Evolutionary conservation across 257 asterid genomes (phyloP), one percentile per base, ranked within the genome.

Genomic region (Prunella vulgaris): DNA sequence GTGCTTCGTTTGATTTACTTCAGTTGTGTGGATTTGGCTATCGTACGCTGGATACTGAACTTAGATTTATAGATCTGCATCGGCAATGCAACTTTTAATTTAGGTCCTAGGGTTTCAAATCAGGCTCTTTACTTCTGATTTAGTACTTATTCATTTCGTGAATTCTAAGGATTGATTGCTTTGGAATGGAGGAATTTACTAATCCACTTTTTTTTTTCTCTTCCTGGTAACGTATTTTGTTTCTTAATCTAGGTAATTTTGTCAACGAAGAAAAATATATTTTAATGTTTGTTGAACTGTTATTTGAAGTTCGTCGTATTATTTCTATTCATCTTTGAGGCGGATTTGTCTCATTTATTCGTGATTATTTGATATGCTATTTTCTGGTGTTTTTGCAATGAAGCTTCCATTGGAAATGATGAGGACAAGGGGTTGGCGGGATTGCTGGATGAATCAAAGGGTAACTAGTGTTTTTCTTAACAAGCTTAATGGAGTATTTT

Each of bases 401-500:
- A 81, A 84, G 77, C 79, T 72, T 71, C 85, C 76, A 51, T 80
- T 70, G 97, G 96, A 66, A 87, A 75, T 77, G 92, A 87, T 67
- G 99, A 86, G 63, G 96, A 84, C 77, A 93, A 85, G 76, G 82
- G 83, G 3, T 48, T 82, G 69, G 79, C 54, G 58, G 96, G 87
- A 49, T 72, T 71, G 18, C 90, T 84, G 80, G 99, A 88, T 25
- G 96, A 90, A 67, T 77, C 94, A 1, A 93, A 88, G 78, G 96
- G 99, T 93, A 83, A 77, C 38, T 30, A 10, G 52, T 32, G 46
- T 71, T 73, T 59, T 14, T 32, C 17, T 37, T 22, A 1, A 38
- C 32, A 38, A 58, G 6, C 70, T n/a, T 73, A 28, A 17, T 57
- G 59, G 53, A 53, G 52, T 46, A 18, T 51, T 30, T 13, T 59